Base-by-base conservation (phyloP, 441 rosid genomes). In the Macaranga tanarius region DNA sequence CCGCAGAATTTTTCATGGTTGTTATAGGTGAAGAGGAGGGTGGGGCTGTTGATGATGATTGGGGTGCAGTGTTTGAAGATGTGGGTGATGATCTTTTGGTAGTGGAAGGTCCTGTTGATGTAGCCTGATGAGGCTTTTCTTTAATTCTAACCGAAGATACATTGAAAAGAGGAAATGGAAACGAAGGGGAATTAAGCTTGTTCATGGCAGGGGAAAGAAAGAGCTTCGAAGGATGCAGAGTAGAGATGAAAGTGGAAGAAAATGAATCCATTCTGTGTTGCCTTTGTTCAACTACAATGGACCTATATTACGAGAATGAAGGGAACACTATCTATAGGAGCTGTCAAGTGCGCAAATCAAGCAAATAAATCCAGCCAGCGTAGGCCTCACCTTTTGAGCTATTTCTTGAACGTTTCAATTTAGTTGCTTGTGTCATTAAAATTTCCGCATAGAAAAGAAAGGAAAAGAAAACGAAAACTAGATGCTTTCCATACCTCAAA, bases 211-310 rank as follows among this genome's bases (percentile, higher is more conserved):
- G 57, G 25, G 62, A 26, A 4, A 67, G 76, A 20, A 71, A 65
- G 51, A 67, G 78, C 28, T 79, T 72, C 31, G 77, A 45, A 20
- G 76, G 47, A 26, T 71, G 74, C 11, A 78, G 23, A 8, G 75
- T 40, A 44, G 85, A 73, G 74, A 80, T 42, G 77, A 83, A 81
- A 63, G 86, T 79, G 58, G 86, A 81, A 70, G 87, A 80, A 51
- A 83, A 73, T 73, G 90, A 58, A 72, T 87, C 89, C 92, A 89
- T 89, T 7, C 34, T 28, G 1, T 56, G 10, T 26, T 63, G 40
- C 65, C 60, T 22, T 50, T 45, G 7, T 0, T 26, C 20, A 8
- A 47, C 11, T 15, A 47, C 1, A 3, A 1, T 7, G 56, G 59
- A 20, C 6, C 8, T 44, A 12, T 1, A 45, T 0, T 3, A 51